Evolutionary conservation across 306 rosid species (phyloP).

Genomic region (Trifolium subterraneum): DNA sequence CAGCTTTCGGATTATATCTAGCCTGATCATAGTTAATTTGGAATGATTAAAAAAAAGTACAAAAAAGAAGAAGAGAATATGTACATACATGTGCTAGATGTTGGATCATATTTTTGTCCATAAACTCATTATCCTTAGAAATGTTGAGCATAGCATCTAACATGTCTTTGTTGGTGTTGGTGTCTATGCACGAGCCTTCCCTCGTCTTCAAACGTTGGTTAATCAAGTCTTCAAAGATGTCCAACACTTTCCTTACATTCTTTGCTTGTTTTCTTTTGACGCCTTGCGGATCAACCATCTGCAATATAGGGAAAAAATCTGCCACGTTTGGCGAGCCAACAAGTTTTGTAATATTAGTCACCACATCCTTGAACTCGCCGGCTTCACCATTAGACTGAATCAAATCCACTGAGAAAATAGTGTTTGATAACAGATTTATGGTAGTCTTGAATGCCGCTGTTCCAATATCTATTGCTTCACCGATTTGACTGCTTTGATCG

Average conservation of each 20-base stretch:
- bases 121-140: slow-evolving; percentile 37
- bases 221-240: slow-evolving; percentile 29
- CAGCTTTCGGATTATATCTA: background rate
- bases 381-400: slow-evolving; percentile 37
- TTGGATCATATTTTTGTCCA: slow-evolving; percentile 37
- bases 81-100: slow-evolving; percentile 38
- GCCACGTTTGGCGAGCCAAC: slow-evolving; percentile 46
- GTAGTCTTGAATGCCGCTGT: slow-evolving; percentile 37
- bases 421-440: slow-evolving; percentile 36
- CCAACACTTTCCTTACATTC: slow-evolving; percentile 23
- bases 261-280: slow-evolving; percentile 25
- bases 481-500: slow-evolving; percentile 14
- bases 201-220: slow-evolving; percentile 25
- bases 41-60: background rate
- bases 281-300: slow-evolving; percentile 38
- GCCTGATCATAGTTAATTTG: background rate
- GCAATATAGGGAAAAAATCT: slow-evolving; percentile 32
- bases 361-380: slow-evolving; percentile 38
- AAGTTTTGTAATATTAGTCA: slow-evolving; percentile 27
- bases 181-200: background rate
- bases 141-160: slow-evolving; percentile 40
- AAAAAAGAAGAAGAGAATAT: background rate
- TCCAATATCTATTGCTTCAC: slow-evolving; percentile 37
- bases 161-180: slow-evolving; percentile 37
- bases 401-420: slow-evolving; percentile 41